Conservation (phyloP, 352 stramenopile species). For the Globisporangium iwayamae region DNA sequence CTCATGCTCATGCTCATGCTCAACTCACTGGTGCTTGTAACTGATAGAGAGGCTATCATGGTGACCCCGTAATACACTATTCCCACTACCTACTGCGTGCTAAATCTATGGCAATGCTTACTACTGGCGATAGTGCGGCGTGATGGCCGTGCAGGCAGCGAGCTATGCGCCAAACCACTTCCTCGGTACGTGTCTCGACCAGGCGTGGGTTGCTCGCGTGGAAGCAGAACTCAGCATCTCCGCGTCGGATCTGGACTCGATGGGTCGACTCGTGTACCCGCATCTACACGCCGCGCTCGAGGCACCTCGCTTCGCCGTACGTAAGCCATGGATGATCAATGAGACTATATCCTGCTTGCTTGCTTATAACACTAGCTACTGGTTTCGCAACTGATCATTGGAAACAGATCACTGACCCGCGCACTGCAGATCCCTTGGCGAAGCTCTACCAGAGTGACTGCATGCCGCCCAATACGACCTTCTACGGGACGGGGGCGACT, state of each 20-base stretch:
- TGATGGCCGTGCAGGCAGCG: slow-evolving; percentile 6
- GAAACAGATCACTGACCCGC: slow-evolving; percentile 22
- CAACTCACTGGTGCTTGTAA: no score
- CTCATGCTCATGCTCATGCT: no score
- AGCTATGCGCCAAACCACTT: slow-evolving; percentile 34
- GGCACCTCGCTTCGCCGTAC: slow-evolving; percentile 29
- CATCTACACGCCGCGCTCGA: slow-evolving; percentile 33
- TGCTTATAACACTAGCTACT: no score
- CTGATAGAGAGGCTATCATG: no score
- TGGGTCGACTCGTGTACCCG: slow-evolving; percentile 23
- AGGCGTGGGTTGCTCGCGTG: slow-evolving; percentile 27
- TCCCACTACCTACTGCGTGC: no score
- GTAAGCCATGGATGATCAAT: no score
- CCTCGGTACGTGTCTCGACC: slow-evolving; percentile 36
- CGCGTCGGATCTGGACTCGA: slow-evolving; percentile 16
- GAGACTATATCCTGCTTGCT: no score
- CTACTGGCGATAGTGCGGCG: not conserved
- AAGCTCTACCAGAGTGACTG: slow-evolving; percentile 33
- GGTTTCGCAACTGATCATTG: no score
- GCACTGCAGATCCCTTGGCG: slow-evolving; percentile 19
- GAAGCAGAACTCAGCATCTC: slow-evolving; percentile 28
- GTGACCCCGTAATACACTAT: no score
- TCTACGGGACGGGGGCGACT: slow-evolving; percentile 35
- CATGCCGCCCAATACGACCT: slow-evolving; percentile 15
- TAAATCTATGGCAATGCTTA: no score